Evolutionary conservation across 768 basidiomycete genomes (phyloP), one percentile per base, ranked within the genome.

Genomic region (Auriscalpium orientale): DNA sequence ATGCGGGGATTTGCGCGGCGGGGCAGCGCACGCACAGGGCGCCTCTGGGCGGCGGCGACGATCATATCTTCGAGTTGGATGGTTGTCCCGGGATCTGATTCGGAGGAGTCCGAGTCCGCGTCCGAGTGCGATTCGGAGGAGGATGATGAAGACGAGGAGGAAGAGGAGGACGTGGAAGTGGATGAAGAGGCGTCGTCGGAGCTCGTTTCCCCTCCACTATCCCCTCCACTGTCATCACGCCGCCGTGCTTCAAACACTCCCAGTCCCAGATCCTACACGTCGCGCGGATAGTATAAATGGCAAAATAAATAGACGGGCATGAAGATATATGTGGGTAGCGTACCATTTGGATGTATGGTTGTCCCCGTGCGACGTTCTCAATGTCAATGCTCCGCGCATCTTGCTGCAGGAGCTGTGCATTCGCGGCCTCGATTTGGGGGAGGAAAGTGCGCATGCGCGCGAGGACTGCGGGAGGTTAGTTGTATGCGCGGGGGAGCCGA

Each of bases 331-430:
- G 18, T 43, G 13, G 15, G 18, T 43, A 35, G 54, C 60, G 55
- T 34, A 78, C 85, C 84, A 87, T 87, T 66, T 87, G 79, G 60
- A 89, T 83, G 64, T 85, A 80, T 69, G 75, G 1, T 72, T 74
- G 51, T 72, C 73, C n/a, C 71, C 71, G 20, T 71, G 73, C 8
- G 21, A 89, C 61, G 55, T 84, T 75, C 67, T 90, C 88, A 43
- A 90, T 87, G 63, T 89, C 81, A n/a, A 89, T 71, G 61, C 81
- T 84, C 16, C 67, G 64, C 1, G 83, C 84, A 56, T 83, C 76
- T 43, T 68, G 66, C 40, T 75, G 67, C 3, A 74, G 62, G 16
- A 89, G 75, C 1, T 76, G 66, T 2, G 74, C 75, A 61, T 87
- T 89, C 2, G 86, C 84, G 12, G 82, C 83, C 48, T 82, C 79